Base-by-base conservation (phyloP, 805 yeast species). In the Metschnikowia anglica region DNA sequence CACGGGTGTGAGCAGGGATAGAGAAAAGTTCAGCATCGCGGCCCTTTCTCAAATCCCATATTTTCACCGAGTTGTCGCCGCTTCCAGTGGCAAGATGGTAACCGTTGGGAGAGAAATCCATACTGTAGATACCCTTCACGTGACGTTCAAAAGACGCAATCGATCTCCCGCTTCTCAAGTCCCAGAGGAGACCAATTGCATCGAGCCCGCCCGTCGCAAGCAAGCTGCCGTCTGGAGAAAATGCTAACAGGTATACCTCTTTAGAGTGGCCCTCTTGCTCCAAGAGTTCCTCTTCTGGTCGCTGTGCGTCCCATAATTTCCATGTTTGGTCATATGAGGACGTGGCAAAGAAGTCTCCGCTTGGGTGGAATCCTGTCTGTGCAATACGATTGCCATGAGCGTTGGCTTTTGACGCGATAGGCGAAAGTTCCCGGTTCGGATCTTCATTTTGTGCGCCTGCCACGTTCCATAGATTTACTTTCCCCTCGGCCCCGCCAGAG, bases 241-340 rank as follows among this genome's bases (percentile, higher is more conserved):
- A 75, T 1, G 77, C 64, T 3, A 85, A 60, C 0, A 80, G 56
- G 46, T 77, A 80, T 0, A 89, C 81, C 44, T 81, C 93, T 53
- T 80, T 82, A 1, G 85, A 67, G 58, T 91, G 97, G 0, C 97
- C 97, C 57, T 88, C 96, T 60, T 91, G 98, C 45, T 77, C 69
- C 30, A 77, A 65, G 5, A 91, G 55, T 40, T 80, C 53, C 8
- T 33, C 39, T 10, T 53, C 57, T 12, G 62, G 60, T 4, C 70
- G 74, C 10, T 66, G 63, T 0, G 80, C 50, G 60, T 91, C 97
- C 96, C 96, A 90, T 2, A 88, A 60, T 47, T 88, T 76, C 97
- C 97, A 91, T 0, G 96, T 87, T 50, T 72, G 73, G 62, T 91
- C 97, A 55, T 75, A 83, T 0, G 97, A 89, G 0, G 95, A 84